Conservation (phyloP, 129 eudicot species). For the Pittosporum tobira region DNA sequence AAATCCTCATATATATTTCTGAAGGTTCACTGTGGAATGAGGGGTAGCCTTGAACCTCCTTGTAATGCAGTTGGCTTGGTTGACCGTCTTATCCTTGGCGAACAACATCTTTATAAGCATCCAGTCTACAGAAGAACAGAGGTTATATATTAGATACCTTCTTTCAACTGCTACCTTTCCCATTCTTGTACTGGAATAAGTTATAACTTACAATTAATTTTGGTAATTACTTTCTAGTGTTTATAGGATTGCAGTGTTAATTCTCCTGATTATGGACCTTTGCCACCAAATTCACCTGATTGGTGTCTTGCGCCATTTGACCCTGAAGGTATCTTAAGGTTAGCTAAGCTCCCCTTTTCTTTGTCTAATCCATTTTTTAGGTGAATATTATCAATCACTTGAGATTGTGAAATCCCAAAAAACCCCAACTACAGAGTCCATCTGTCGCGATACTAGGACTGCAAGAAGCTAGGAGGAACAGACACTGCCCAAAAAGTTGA, state of each 20-base stretch:
- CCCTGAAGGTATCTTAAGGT: constrained; percentile 95
- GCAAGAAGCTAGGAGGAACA: too few species aligned
- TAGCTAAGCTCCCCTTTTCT: neutral
- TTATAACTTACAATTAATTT: constrained; percentile 6
- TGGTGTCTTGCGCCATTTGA: constrained; percentile 99
- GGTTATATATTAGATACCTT: constrained; percentile 27
- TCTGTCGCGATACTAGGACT: too few species aligned
- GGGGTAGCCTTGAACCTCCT: constrained; percentile 88
- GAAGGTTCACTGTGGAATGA: constrained; percentile 73
- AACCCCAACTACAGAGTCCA: too few species aligned
- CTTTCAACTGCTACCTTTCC: neutral
- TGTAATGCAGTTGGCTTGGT: constrained; percentile 90
- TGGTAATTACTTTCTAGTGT: constrained; percentile 15
- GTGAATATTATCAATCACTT: neutral
- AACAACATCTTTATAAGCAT: constrained; percentile 75
- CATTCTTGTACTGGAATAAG: constrained; percentile 1
- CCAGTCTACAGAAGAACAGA: constrained; percentile 90
- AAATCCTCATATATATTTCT: neutral
- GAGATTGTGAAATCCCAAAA: too few species aligned
- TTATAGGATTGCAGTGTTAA: constrained; percentile 78
- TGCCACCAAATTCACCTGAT: constrained; percentile 68
- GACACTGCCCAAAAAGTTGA: too few species aligned
- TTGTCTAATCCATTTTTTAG: neutral
- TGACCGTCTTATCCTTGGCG: constrained; percentile 74
- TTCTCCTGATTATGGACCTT: constrained; percentile 97